Evolutionary conservation across 306 rosid genomes (phyloP).

Genomic region (Dryas octopetala): DNA sequence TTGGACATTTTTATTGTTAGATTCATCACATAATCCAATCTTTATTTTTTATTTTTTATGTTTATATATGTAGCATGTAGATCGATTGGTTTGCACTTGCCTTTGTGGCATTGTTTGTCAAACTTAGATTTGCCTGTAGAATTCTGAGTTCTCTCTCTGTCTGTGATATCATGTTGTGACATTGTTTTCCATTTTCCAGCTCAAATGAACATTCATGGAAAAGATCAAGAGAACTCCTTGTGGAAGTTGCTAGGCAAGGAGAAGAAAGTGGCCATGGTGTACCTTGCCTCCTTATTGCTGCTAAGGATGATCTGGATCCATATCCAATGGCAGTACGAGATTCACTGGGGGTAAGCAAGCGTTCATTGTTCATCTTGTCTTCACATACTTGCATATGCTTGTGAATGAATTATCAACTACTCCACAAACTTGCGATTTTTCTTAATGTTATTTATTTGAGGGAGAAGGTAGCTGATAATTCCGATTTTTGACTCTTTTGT

Average conservation of each 20-base stretch:
- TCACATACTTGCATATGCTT: slow-evolving; percentile 10
- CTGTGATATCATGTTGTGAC: slow-evolving; percentile 15
- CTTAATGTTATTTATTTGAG: not conserved
- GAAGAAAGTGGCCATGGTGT: slow-evolving; percentile 75
- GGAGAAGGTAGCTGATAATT: not conserved
- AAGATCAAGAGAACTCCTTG: slow-evolving; percentile 70
- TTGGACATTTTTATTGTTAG: not conserved
- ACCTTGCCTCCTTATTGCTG: slow-evolving; percentile 86
- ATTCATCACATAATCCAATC: not conserved
- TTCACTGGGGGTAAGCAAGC: slow-evolving; percentile 66
- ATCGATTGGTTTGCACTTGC: not conserved
- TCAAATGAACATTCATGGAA: slow-evolving; percentile 87
- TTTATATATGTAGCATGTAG: not conserved
- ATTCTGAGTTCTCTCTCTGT: not conserved
- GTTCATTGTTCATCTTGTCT: slow-evolving; percentile 12
- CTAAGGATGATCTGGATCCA: slow-evolving; percentile 89
- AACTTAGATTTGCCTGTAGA: not conserved
- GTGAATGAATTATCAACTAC: slow-evolving; percentile 14
- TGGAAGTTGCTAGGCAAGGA: slow-evolving; percentile 79
- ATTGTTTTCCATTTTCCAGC: slow-evolving; percentile 49
- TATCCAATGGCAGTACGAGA: slow-evolving; percentile 79
- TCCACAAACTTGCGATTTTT: slow-evolving; percentile 12
- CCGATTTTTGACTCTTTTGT: slow-evolving; percentile 2
- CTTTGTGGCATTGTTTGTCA: not conserved
- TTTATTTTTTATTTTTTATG: not conserved